These are phyloP conservation scores for Leishmania gerbilli DNA, from an alignment of 208 protist species.

Conservation along the genomic window DNA sequence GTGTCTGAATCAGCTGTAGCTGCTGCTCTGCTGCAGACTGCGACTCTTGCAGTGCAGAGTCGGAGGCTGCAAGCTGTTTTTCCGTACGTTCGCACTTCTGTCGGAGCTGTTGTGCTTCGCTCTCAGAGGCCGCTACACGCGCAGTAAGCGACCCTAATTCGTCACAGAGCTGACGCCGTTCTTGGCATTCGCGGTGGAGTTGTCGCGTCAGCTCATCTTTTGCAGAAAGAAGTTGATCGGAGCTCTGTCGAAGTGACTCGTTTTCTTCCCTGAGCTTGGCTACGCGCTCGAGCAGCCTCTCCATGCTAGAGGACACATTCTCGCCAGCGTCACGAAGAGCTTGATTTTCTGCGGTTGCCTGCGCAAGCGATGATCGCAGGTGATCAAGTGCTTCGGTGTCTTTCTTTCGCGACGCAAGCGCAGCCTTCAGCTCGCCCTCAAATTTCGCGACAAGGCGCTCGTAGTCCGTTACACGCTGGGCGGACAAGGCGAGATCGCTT, in stretches of 20 bases:
- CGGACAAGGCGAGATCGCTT: constrained; percentile 18
- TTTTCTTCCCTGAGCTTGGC: constrained; percentile 39
- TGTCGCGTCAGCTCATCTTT: background rate
- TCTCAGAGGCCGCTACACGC: constrained; percentile 1
- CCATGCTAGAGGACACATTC: constrained; percentile 38
- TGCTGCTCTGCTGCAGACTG: constrained; percentile 37
- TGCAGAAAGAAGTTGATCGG: background rate
- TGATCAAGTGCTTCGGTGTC: constrained; percentile 32
- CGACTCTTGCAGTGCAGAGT: constrained; percentile 2
- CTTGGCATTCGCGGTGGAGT: background rate
- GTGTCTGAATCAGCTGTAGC: constrained; percentile 39
- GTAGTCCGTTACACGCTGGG: constrained; percentile 39
- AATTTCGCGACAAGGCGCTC: constrained; percentile 52
- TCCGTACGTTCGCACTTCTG: background rate
- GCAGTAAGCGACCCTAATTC: constrained; percentile 2
- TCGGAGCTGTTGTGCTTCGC: background rate
- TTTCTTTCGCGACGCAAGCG: constrained; percentile 17
- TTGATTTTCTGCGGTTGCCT: constrained; percentile 26
- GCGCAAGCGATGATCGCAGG: constrained; percentile 23
- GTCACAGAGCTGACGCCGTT: background rate
- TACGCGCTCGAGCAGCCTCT: constrained; percentile 31
- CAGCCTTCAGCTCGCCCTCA: constrained; percentile 47
- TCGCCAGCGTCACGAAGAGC: constrained; percentile 24
- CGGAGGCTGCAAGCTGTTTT: background rate
- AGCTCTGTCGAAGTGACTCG: constrained; percentile 10